A percentile compares a stretch with the other conserved stretches of the same genome.
phyloP scores from a whole-genome alignment of 768 basidiomycete species.

The Termitomyces bulborhizus region DNA sequence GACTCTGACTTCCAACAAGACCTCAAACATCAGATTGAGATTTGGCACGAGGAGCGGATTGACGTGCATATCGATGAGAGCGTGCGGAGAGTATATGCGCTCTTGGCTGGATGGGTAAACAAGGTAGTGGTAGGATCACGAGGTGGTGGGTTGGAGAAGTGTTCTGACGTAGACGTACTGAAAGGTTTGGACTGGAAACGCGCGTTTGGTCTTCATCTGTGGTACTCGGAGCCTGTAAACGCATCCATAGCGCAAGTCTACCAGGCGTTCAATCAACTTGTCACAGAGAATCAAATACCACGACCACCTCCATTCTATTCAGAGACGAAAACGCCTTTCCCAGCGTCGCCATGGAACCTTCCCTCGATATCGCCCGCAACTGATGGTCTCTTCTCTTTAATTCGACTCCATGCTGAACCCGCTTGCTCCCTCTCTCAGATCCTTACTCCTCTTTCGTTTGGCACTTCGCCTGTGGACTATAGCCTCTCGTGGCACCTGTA shows the following conservation, averaged over 20 bases:
- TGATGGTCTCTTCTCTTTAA: slow-evolving; percentile 79
- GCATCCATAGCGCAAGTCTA: slow-evolving; percentile 68
- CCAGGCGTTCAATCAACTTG: slow-evolving; percentile 45
- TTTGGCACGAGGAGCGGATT: slow-evolving; percentile 78
- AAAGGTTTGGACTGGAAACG: slow-evolving; percentile 91
- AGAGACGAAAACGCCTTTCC: slow-evolving; percentile 9
- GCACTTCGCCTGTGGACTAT: slow-evolving; percentile 70
- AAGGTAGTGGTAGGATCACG: slow-evolving; percentile 49
- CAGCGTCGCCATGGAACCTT: slow-evolving; percentile 32
- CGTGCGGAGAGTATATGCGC: slow-evolving; percentile 75
- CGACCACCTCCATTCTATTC: slow-evolving; percentile 55
- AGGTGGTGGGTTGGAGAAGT: slow-evolving; percentile 43
- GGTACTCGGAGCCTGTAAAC: slow-evolving; percentile 76
- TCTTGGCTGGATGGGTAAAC: slow-evolving; percentile 70
- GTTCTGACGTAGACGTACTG: slow-evolving; percentile 54
- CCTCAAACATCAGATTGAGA: slow-evolving; percentile 64
- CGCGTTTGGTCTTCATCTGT: slow-evolving; percentile 83
- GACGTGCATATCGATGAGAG: slow-evolving; percentile 61
- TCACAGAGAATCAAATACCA: slow-evolving; percentile 35
- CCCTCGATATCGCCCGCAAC: slow-evolving; percentile 35
- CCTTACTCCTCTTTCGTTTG: slow-evolving; percentile 69
- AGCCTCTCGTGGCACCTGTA: slow-evolving; percentile 92
- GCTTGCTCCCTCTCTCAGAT: slow-evolving; percentile 62
- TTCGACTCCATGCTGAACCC: slow-evolving; percentile 72
- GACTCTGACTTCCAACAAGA: slow-evolving; percentile 71